Percentiles rank a stretch among this genome's conserved stretches.
Evolutionary conservation across 2,329 filamentous ascomycete genomes (phyloP).

Genomic region (Trichoderma sp.): DNA sequence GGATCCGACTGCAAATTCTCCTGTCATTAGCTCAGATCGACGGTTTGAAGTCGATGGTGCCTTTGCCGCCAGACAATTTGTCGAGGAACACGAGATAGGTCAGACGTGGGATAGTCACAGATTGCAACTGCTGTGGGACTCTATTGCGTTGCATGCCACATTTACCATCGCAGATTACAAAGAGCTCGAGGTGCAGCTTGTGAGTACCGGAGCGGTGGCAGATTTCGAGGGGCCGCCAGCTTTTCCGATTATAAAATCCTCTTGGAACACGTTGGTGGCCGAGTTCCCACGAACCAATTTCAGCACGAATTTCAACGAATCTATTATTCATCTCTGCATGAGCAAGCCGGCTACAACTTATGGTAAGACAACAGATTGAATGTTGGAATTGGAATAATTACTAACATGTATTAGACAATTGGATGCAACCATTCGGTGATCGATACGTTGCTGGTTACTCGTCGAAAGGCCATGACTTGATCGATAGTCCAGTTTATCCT

Average conservation of each 20-base stretch:
- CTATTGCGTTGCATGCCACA: not conserved
- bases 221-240: not conserved
- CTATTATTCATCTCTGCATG: not conserved
- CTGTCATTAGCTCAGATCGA: not conserved
- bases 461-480: not conserved
- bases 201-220: not conserved
- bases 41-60: constrained; percentile 2
- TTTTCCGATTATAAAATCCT: not conserved
- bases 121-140: not conserved
- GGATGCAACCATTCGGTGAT: not conserved
- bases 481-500: not conserved
- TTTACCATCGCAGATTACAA: not conserved
- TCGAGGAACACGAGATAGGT: not conserved
- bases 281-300: not conserved
- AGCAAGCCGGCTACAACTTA: not conserved
- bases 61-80: not conserved
- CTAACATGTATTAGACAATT: not conserved
- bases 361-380: not conserved
- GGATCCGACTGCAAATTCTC: not conserved
- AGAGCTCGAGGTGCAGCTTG: not conserved
- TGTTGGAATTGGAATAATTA: not conserved
- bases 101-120: not conserved
- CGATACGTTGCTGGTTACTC: not conserved
- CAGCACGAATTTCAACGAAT: not conserved
- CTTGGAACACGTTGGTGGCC: not conserved